Evolutionary conservation across 2,329 filamentous ascomycete species (phyloP).

Genomic region (Tolypocladium album): DNA sequence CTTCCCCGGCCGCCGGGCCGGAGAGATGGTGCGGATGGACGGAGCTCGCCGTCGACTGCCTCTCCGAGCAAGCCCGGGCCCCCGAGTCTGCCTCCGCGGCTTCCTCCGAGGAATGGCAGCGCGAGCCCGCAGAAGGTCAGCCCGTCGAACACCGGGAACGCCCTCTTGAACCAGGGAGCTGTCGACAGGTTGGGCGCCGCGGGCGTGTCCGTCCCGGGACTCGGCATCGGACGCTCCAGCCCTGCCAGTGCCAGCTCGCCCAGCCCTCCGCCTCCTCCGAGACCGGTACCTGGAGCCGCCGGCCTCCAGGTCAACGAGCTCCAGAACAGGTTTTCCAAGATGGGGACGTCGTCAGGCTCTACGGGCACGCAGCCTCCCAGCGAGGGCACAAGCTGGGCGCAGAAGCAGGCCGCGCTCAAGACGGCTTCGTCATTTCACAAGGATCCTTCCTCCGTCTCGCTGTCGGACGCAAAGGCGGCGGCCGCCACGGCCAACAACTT

Average conservation of each 20-base stretch:
- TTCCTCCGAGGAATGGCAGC: conserved; percentile 6
- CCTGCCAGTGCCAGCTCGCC: conserved; percentile 15
- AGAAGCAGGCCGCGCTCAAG: conserved; percentile 52
- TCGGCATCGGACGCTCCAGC: conserved; percentile 53
- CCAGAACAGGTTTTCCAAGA: conserved; percentile 53
- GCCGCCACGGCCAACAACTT: conserved; percentile 58
- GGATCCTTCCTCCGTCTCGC: conserved; percentile 49
- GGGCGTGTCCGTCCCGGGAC: conserved; percentile 66
- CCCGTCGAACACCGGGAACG: conserved; percentile 1
- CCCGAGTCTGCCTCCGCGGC: conserved; percentile 51
- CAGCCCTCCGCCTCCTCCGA: conserved; percentile 16
- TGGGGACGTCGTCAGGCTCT: conserved; percentile 26
- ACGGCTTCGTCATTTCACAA: conserved; percentile 50
- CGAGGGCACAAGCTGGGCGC: conserved; percentile 50
- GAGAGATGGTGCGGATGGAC: conserved; percentile 26
- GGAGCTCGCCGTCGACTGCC: conserved; percentile 16
- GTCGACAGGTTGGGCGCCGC: conserved; percentile 57
- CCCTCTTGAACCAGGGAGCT: conserved; percentile 43
- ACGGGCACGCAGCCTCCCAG: conserved; percentile 13
- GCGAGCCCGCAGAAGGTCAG: neutral
- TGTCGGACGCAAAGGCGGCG: conserved; percentile 45
- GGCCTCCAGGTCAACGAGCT: conserved; percentile 50
- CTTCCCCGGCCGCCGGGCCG: conserved; percentile 62
- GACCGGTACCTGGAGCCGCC: conserved; percentile 10
- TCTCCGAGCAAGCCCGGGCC: conserved; percentile 4